Base-by-base conservation (phyloP, 2,329 filamentous ascomycete genomes). In the Arthrinium phaeospermum region DNA sequence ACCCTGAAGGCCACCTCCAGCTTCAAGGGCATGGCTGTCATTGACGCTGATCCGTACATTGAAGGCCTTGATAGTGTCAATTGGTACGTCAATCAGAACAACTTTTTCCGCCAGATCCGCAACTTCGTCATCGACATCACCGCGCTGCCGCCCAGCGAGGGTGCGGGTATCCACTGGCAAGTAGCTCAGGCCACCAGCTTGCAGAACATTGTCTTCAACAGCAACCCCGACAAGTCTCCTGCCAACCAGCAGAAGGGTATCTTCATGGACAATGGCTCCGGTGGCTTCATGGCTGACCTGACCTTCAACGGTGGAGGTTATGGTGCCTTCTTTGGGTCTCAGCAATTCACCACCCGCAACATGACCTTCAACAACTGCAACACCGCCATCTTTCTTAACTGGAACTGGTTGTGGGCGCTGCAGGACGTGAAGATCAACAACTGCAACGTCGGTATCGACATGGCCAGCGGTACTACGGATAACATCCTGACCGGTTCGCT, bases 341-440 rank as follows among this genome's bases (percentile, higher is more conserved):
- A 97, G 84, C 94, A 97, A 83, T 96, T 96, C 83, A 96, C 94
- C 51, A 92, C 91, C 41, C 92, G 94, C 76, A 96, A 97, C 83
- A 79, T 96, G 80, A 92, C 88, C 47, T 97, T 97, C 87, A 94
- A 93, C 81, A 88, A 89, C 81, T 95, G 93, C 85, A 88, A 94
- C 79, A 97, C 94, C 1, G 94, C 93, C 74, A 91, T 97, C 75
- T 94, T 90, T 84, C 93, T 96, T 91, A 95, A 95, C 86, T 97
- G 94, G 94, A 94, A 96, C 85, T 97, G 94, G 94, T 86, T 91
- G 24, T 97, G 93, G 92, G 91, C 92, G 64, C 90, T 96, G 83
- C 94, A 96, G 80, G 92, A 90, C 47, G 77, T 97, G 49, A 88
- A 84, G 67, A 93, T 97, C 82, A 91, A 94, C 81, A 90, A 92